Base-by-base conservation (phyloP, 805 yeast genomes). In the Metschnikowia henanensis region DNA sequence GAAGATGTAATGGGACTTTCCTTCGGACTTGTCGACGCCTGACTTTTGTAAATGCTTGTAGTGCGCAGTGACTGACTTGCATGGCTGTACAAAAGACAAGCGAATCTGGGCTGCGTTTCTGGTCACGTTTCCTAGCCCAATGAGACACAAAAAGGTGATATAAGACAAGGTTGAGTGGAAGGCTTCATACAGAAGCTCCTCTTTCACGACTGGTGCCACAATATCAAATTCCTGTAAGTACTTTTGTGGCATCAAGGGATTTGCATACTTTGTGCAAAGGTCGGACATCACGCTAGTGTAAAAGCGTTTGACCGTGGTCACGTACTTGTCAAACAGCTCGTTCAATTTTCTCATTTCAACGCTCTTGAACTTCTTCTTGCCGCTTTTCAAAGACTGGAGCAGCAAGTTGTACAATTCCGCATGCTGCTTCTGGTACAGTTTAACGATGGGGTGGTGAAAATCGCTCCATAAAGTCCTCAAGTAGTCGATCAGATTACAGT, bases 401-500 rank as follows among this genome's bases (percentile, higher is more conserved):
- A 55, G 52, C 7, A 54, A 50, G 13, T 46, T 43, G 40, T 53
- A 64, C 23, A 60, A 48, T 12, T 42, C 55, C 15, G 58, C 62
- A 51, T 68, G 75, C 25, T 61, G 64, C 16, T 59, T 53, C 55
- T 77, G 81, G 53, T 74, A 83, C 57, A 73, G 73, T 51, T 80
- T 82, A 47, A 83, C 72, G 2, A 80, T 75, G 2, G 88, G 88
- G 53, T 81, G 80, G 51, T 81, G 84, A 49, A 84, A 72, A 5
- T 79, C 78, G 25, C 68, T 58, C 90, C 90, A 84, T 17, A 80
- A 60, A 4, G 59, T 52, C 39, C 80, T 84, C 16, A 71, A 50
- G 35, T 53, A 59, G 15, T 57, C 56, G 21, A 65, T 61, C 36
- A 73, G 67, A 4, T 46, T 53, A 46, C 84, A 68, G 6, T 76